Conservation (phyloP, 108 stramenopile species). For the Conticribra guillardii region DNA sequence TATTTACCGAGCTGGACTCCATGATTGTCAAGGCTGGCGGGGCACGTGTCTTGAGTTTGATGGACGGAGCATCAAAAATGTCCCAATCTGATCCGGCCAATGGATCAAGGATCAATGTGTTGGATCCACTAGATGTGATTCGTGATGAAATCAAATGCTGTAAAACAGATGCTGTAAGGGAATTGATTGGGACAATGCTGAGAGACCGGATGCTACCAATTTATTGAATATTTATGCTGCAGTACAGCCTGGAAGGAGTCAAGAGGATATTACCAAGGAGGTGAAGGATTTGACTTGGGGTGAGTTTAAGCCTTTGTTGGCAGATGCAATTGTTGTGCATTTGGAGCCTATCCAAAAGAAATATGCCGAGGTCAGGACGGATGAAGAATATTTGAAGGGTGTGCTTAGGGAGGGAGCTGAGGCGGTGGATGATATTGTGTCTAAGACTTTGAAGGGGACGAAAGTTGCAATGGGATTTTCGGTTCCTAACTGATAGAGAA, state of each 20-base stretch:
- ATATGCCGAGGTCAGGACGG: slow-evolving; percentile 89
- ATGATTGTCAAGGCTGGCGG: slow-evolving; percentile 94
- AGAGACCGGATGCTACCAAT: slow-evolving; percentile 97
- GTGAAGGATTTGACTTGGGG: slow-evolving; percentile 94
- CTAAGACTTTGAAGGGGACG: slow-evolving; percentile 76
- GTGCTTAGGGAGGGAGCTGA: slow-evolving; percentile 94
- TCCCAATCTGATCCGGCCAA: slow-evolving; percentile 94
- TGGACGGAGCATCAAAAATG: slow-evolving; percentile 97
- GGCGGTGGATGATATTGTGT: slow-evolving; percentile 91
- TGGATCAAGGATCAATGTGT: slow-evolving; percentile 93
- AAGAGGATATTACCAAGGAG: slow-evolving; percentile 83
- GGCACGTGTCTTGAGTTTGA: slow-evolving; percentile 97
- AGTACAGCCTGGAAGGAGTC: slow-evolving; percentile 78
- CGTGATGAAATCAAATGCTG: slow-evolving; percentile 93
- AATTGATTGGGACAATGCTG: slow-evolving; percentile 96
- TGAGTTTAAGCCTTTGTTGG: slow-evolving; percentile 94
- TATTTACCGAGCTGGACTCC: slow-evolving; percentile 92
- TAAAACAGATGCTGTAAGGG: slow-evolving; percentile 93
- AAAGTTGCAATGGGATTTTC: slow-evolving; percentile 97
- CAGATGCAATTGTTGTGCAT: slow-evolving; percentile 93
- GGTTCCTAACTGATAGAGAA: too few relatives aligned
- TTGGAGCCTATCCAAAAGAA: slow-evolving; percentile 93
- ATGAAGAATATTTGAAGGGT: slow-evolving; percentile 77
- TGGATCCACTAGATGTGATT: slow-evolving; percentile 93
- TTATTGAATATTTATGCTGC: slow-evolving; percentile 94